Evolutionary conservation across 1,284 basidiomycete species (phyloP).

Genomic region (Apiotrichum mycotoxinovorans): DNA sequence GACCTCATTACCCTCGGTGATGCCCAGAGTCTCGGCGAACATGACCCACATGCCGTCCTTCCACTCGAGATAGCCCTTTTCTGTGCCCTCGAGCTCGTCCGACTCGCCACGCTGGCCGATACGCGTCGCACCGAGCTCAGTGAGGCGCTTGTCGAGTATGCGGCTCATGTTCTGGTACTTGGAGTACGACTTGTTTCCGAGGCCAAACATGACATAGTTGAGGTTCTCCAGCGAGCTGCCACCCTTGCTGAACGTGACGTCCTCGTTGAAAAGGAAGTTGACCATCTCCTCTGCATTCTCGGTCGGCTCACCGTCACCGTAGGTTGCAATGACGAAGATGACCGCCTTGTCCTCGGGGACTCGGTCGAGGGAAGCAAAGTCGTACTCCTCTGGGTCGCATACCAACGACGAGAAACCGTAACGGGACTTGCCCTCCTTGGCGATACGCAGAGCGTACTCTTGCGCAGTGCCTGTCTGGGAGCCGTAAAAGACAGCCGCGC

Average conservation of each 20-base stretch:
- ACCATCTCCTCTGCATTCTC: conserved; percentile 92
- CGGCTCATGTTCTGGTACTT: conserved; percentile 89
- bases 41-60: conserved; percentile 95
- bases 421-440: conserved; percentile 88
- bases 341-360: conserved; percentile 79
- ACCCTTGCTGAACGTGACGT: conserved; percentile 71
- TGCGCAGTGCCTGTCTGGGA: conserved; percentile 97
- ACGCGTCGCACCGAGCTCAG: conserved; percentile 74
- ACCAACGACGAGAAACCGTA: conserved; percentile 88
- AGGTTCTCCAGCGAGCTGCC: conserved; percentile 73
- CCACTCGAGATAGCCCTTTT: conserved; percentile 99
- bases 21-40: conserved; percentile 71
- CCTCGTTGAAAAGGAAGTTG: conserved; percentile 82
- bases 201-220: conserved; percentile 90
- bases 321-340: conserved; percentile 90
- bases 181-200: conserved; percentile 93
- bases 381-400: conserved; percentile 93
- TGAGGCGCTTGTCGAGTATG: conserved; percentile 69
- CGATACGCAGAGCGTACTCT: conserved; percentile 87
- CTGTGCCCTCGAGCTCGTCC: conserved; percentile 98
- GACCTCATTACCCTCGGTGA: conserved; percentile 92
- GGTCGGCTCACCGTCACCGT: conserved; percentile 97
- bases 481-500: conserved; percentile 89
- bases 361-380: conserved; percentile 91
- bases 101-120: conserved; percentile 91